Conservation (phyloP, 2,329 filamentous ascomycete species). For the Ophiostoma populinum region DNA sequence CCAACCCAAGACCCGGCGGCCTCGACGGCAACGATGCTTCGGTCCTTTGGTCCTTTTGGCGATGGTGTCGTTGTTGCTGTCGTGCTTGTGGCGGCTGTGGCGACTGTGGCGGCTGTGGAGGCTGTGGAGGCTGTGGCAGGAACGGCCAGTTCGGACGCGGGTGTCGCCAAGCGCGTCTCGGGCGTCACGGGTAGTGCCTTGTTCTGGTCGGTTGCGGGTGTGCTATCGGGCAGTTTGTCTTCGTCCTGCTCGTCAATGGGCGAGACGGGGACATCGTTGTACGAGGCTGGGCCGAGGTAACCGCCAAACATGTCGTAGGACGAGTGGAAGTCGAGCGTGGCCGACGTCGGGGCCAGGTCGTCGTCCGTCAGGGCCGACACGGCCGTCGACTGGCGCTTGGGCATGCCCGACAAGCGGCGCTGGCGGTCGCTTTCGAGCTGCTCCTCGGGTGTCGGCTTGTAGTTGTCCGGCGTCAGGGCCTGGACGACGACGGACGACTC, state of each 20-base stretch:
- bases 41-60: background rate
- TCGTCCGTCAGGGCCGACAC: background rate
- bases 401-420: constrained; percentile 18
- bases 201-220: background rate
- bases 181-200: background rate
- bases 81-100: background rate
- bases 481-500: background rate
- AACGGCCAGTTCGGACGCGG: background rate
- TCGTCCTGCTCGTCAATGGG: constrained; percentile 23
- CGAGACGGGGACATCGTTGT: constrained; percentile 24
- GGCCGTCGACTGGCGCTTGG: background rate
- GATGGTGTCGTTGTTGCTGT: constrained; percentile 1
- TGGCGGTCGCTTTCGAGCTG: constrained; percentile 34
- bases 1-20: too few relatives aligned
- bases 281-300: constrained; percentile 30
- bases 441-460: constrained; percentile 32
- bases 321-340: constrained; percentile 15
- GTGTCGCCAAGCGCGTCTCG: background rate
- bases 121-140: background rate
- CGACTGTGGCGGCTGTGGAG: background rate
- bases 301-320: constrained; percentile 38
- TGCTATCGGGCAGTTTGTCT: constrained; percentile 1
- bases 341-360: constrained; percentile 11
- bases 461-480: constrained; percentile 1
- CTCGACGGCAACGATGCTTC: background rate